Conservation (phyloP, 179 eudicot species). For the Monotropa hypopitys region DNA sequence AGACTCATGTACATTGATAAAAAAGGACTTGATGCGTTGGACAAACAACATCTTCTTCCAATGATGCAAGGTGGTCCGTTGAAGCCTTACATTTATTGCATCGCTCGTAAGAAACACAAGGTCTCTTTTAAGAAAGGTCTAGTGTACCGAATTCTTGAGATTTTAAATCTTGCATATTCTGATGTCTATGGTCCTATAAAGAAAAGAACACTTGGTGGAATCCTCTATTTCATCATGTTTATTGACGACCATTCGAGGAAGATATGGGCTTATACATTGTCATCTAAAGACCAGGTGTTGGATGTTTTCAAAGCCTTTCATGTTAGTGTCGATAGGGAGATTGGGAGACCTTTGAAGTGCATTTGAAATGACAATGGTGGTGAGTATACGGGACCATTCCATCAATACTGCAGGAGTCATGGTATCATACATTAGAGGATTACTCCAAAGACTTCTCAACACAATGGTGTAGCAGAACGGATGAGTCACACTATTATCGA, state of each 20-base stretch:
- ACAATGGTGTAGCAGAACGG: background rate
- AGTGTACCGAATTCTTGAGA: too few relatives aligned
- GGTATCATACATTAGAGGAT: background rate
- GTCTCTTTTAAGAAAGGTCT: too few relatives aligned
- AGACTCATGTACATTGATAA: too few relatives aligned
- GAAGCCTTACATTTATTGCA: too few relatives aligned
- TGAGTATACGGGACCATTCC: background rate
- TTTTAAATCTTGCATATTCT: background rate
- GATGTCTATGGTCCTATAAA: slow-evolving; percentile 2
- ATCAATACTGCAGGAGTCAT: background rate
- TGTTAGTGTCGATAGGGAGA: background rate
- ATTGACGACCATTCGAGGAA: slow-evolving; percentile 7
- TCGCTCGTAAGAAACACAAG: too few relatives aligned
- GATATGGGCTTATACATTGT: background rate
- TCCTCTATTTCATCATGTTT: background rate
- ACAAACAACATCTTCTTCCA: too few relatives aligned
- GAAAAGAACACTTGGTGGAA: background rate
- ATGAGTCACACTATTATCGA: background rate
- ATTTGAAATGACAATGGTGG: background rate
- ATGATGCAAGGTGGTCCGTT: too few relatives aligned
- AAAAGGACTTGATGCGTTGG: too few relatives aligned
- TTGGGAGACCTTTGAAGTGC: background rate
- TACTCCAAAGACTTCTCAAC: background rate
- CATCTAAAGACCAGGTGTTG: background rate
- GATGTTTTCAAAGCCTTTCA: background rate